Base-by-base conservation (phyloP, 1,139 yeast species). In the Lodderomyces theae region DNA sequence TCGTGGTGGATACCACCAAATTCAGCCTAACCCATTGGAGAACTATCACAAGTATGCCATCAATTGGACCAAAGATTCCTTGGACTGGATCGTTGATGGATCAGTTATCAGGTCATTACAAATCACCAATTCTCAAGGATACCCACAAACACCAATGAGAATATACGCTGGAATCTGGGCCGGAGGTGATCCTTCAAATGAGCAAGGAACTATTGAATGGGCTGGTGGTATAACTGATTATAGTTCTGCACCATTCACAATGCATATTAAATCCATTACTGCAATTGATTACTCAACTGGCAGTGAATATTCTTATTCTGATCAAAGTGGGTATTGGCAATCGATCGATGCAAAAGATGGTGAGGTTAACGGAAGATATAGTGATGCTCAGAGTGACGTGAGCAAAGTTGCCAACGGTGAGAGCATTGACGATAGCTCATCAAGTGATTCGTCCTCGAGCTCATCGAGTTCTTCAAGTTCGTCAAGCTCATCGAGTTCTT, bases 241-340 rank as follows among this genome's bases (percentile, higher is more conserved):
- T 56, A 50, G 74, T 11, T 53, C 73, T 35, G 88, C 80, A 29
- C 92, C 94, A 36, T 86, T 79, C 58, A 59, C 80, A 29, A 86
- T 86, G 86, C 57, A 73, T 49, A 74, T 89, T 48, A 71, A 82
- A 53, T 68, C 74, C 4, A 54, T 88, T 33, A 61, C 73, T 33
- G 86, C 86, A 13, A 67, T 80, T 26, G 96, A 89, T 61, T 89
- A 88, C 61, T 87, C 96, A 3, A 73, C 87, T 13, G 96, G 97
- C 34, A 54, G 72, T 1, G 72, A 74, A 46, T 88, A 89, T 61
- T 56, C 68, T 35, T 88, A 87, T 60, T 60, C 72, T 36, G 92
- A 80, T 54, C 66, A 69, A 36, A 58, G 82, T 16, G 96, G 96
- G 24, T 54, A 62, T 28, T 83, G 87, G 87, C 58, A 72, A 35